Percentiles rank a stretch among this genome's conserved stretches.
phyloP scores from a whole-genome alignment of 2,329 filamentous ascomycete genomes.

The Akanthomyces uredinophilus region DNA sequence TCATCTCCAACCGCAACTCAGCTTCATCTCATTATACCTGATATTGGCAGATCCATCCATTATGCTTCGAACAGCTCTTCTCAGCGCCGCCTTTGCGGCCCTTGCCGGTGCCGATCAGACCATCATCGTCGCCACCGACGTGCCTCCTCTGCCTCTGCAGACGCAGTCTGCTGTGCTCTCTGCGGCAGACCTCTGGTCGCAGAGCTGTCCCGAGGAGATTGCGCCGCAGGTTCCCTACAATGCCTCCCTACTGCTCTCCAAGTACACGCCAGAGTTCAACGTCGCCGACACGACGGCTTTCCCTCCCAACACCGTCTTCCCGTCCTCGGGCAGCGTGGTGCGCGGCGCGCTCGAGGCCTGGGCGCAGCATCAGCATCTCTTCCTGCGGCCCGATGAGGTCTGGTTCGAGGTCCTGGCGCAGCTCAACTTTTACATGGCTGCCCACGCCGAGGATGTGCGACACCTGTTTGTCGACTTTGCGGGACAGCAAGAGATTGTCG shows the following conservation, averaged over 20 bases:
- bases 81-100: constrained; percentile 16
- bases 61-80: constrained; percentile 7
- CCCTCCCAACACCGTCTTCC: constrained; percentile 20
- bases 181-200: constrained; percentile 25
- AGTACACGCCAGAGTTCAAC: constrained; percentile 20
- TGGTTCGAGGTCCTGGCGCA: constrained; percentile 52
- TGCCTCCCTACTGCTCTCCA: constrained; percentile 27
- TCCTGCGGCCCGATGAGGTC: constrained; percentile 48
- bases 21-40: not conserved
- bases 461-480: constrained; percentile 41
- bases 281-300: constrained; percentile 14
- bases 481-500: constrained; percentile 36
- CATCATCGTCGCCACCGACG: constrained; percentile 23
- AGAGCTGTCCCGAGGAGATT: constrained; percentile 31
- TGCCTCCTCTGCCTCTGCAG: constrained; percentile 25
- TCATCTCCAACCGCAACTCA: not conserved
- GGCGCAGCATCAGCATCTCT: constrained; percentile 44
- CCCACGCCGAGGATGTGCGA: constrained; percentile 41
- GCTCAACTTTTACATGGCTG: constrained; percentile 45
- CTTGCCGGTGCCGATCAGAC: constrained; percentile 13
- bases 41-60: not conserved
- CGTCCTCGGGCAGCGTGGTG: constrained; percentile 37
- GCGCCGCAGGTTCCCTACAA: constrained; percentile 19
- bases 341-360: constrained; percentile 43
- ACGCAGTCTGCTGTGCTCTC: constrained; percentile 22